These are phyloP conservation scores for Barnettozyma californica DNA, from an alignment of 805 yeast genomes.

Conservation along the genomic window DNA sequence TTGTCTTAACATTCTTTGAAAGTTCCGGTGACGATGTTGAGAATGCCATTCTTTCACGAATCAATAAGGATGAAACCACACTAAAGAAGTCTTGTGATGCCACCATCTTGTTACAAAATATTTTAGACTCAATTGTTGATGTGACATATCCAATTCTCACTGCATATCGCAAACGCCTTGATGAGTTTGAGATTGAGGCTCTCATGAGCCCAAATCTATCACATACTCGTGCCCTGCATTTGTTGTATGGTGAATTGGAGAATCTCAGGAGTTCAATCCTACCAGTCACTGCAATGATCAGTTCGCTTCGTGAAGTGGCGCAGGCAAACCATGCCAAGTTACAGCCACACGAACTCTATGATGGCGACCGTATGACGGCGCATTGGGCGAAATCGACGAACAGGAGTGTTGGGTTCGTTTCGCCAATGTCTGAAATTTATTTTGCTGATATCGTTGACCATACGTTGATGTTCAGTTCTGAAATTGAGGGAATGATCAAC, in stretches of 20 bases:
- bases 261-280: conserved; percentile 40
- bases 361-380: neutral
- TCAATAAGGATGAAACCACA: conserved; percentile 40
- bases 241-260: conserved; percentile 49
- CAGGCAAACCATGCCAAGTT: conserved; percentile 3
- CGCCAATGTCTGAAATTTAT: conserved; percentile 42
- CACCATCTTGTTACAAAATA: conserved; percentile 46
- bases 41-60: conserved; percentile 44
- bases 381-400: neutral
- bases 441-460: conserved; percentile 55
- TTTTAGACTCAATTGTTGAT: conserved; percentile 52
- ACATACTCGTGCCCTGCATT: conserved; percentile 48
- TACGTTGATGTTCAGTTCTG: conserved; percentile 44
- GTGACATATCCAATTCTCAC: conserved; percentile 46
- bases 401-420: conserved; percentile 24
- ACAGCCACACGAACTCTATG: neutral
- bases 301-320: conserved; percentile 39
- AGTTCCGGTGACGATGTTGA: conserved; percentile 49
- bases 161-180: conserved; percentile 43
- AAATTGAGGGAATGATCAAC: conserved; percentile 47
- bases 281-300: conserved; percentile 43
- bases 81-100: conserved; percentile 48
- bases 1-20: conserved; percentile 53
- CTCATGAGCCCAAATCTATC: conserved; percentile 42
- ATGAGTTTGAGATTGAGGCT: conserved; percentile 48